A percentile compares a stretch with the other conserved stretches of the same genome.
Conservation (phyloP, 2,329 filamentous ascomycete species). For the Zymoseptoria ardabiliae region DNA sequence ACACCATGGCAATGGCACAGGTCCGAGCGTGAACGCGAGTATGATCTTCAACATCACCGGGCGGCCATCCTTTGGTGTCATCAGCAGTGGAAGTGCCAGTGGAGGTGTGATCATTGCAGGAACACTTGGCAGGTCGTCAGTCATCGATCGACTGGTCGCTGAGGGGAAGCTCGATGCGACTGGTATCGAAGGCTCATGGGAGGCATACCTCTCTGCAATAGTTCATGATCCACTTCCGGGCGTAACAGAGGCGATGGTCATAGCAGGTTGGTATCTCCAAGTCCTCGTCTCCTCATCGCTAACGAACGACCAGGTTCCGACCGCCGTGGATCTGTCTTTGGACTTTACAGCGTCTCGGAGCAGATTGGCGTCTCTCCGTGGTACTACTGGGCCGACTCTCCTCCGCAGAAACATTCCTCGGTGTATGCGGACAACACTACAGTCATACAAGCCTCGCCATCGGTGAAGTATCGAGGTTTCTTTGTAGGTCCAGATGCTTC, state of each 20-base stretch:
- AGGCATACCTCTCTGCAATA: constrained; percentile 56
- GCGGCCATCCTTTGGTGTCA: constrained; percentile 31
- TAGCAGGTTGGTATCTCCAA: constrained; percentile 43
- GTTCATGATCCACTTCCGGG: constrained; percentile 52
- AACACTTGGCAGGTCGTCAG: constrained; percentile 56
- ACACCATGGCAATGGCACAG: constrained; percentile 35
- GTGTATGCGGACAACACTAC: constrained; percentile 50
- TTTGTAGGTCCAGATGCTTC: constrained; percentile 35
- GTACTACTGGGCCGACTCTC: constrained; percentile 62
- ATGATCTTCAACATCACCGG: constrained; percentile 38
- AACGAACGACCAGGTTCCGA: constrained; percentile 44
- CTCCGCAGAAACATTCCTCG: constrained; percentile 42
- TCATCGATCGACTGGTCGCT: constrained; percentile 53
- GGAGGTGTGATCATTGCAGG: constrained; percentile 56
- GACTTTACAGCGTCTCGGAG: constrained; percentile 63
- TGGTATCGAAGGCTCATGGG: constrained; percentile 57
- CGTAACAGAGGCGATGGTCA: constrained; percentile 53
- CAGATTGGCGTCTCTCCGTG: constrained; percentile 67
- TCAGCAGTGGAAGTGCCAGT: constrained; percentile 8
- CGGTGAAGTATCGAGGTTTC: constrained; percentile 60
- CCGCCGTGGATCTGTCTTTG: constrained; percentile 60
- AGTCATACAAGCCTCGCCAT: constrained; percentile 53
- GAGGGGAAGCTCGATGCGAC: constrained; percentile 52
- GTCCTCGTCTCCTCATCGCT: background rate
- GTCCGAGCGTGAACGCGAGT: constrained; percentile 35